Conservation (phyloP, 305 asterid genomes). For the Striga hermonthica region DNA sequence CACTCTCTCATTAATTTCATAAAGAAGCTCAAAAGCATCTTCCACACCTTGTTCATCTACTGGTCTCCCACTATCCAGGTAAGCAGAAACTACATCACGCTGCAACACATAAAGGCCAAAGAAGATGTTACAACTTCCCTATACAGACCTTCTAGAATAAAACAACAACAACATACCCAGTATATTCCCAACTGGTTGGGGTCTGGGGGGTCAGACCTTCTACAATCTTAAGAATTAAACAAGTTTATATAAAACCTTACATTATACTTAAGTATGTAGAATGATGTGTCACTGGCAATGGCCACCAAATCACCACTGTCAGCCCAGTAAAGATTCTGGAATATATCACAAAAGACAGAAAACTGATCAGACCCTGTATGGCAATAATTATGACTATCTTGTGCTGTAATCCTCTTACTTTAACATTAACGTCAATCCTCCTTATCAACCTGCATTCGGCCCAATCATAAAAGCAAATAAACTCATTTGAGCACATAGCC, state of each 20-base stretch:
- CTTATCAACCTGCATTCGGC: slow-evolving; percentile 88
- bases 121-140: slow-evolving; percentile 24
- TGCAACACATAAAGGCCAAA: slow-evolving; percentile 41
- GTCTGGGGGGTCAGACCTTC: no score
- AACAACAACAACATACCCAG: no score
- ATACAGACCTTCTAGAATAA: slow-evolving; percentile 19
- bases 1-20: slow-evolving; percentile 86
- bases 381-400: slow-evolving; percentile 23
- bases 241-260: slow-evolving; percentile 41
- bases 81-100: slow-evolving; percentile 90
- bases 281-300: slow-evolving; percentile 60
- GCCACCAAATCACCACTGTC: slow-evolving; percentile 94
- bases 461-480: slow-evolving; percentile 91
- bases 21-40: slow-evolving; percentile 92
- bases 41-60: slow-evolving; percentile 89
- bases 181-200: no score
- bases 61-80: slow-evolving; percentile 78
- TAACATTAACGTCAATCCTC: slow-evolving; percentile 84
- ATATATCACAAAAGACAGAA: slow-evolving; percentile 30
- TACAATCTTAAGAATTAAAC: slow-evolving; percentile 11
- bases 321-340: slow-evolving; percentile 97
- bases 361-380: slow-evolving; percentile 17
- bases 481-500: slow-evolving; percentile 95
- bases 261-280: slow-evolving; percentile 64
- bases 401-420: slow-evolving; percentile 47